Evolutionary conservation across 2,329 filamentous ascomycete genomes (phyloP), one percentile per base, ranked within the genome.

Genomic region (Alternaria metachromatica): DNA sequence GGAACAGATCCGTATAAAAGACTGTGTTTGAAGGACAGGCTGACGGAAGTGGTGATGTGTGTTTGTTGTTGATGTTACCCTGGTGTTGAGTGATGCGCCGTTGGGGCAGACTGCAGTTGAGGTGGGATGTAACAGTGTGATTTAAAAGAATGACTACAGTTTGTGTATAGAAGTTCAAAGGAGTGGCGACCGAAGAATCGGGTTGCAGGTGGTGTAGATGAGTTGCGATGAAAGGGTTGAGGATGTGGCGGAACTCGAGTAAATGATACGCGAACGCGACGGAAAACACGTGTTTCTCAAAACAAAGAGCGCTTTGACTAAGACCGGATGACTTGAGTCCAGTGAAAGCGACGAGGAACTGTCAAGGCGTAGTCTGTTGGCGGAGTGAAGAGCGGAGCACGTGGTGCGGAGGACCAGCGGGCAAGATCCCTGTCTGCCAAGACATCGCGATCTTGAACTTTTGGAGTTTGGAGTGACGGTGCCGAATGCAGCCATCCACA

Each of bases 381-480:
- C 23, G 25, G 41, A 49, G 50, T 53, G 55, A 55, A 55, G 30
- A 58, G 57, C 37, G 13, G 44, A 23, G 65, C 70, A 71, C 70
- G 65, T 64, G 54, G 46, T 60, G 59, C 58, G 25, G 66, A 58
- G 48, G 37, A 5, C 21, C 53, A 37, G 21, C 23, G 11, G n/a
- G 30, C 43, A 33, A 46, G 59, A 74, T 68, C 71, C 70, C 69
- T 71, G 69, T 62, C 63, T 48, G 75, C 72, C 76, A 76, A 76
- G 74, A 70, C 69, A 51, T 69, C 49, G 56, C 46, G 60, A 71
- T 58, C 18, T 71, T 67, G 69, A 75, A 78, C 77, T 71, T 72
- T 77, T 72, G 63, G 66, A 41, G 60, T 62, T 58, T 49, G 43
- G 28, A 50, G 56, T 54, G 61, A 66, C 67, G 30, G 50, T 59